Percentiles rank a stretch among this genome's conserved stretches.
Conservation (phyloP, 352 stramenopile genomes). For the Pythium pectinolyticum region DNA sequence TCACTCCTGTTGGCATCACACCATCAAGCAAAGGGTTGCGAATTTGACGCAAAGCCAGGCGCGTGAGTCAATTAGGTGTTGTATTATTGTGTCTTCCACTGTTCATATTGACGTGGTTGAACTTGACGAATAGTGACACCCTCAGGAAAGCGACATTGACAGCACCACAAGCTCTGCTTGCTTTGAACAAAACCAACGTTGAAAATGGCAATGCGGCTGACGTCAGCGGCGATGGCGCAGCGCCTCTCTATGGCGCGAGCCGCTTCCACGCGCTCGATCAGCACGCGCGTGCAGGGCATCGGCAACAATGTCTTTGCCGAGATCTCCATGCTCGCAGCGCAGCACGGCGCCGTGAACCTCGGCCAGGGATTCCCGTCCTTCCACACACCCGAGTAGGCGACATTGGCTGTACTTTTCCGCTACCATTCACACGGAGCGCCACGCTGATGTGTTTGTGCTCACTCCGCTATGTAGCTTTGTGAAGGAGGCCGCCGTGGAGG, state of each 20-base stretch:
- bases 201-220: constrained; percentile 2
- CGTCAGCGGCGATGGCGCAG: not conserved
- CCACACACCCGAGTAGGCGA: constrained; percentile 67
- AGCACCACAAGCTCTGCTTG: too few species aligned
- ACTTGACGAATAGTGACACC: not conserved
- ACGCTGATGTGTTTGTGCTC: not conserved
- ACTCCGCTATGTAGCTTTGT: constrained; percentile 79
- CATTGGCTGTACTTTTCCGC: not conserved
- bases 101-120: not conserved
- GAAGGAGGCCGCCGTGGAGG: constrained; percentile 84
- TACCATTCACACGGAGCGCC: too few species aligned
- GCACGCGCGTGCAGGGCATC: constrained; percentile 58
- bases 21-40: not conserved
- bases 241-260: not conserved
- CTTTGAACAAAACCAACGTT: not conserved
- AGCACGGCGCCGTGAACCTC: constrained; percentile 91
- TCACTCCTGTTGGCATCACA: constrained; percentile 3
- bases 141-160: too few species aligned
- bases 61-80: too few species aligned
- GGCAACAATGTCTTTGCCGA: constrained; percentile 86
- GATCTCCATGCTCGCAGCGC: constrained; percentile 80
- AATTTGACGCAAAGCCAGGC: too few species aligned
- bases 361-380: constrained; percentile 97
- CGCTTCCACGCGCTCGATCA: constrained; percentile 40
- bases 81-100: not conserved